phyloP scores from a whole-genome alignment of 225 moss, liverwort and hornwort genomes.

The Ulota crispa region DNA sequence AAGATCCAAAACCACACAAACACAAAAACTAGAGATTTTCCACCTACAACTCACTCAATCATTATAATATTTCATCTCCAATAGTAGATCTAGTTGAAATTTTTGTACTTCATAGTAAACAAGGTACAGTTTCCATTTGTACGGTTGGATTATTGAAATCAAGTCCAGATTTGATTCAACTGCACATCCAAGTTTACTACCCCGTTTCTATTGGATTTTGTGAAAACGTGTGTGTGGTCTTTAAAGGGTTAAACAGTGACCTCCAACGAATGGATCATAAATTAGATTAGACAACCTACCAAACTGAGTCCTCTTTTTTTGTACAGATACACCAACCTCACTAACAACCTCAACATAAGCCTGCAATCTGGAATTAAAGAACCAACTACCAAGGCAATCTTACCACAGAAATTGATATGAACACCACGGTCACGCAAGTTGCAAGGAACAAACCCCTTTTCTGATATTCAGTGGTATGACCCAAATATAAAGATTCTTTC shows the following conservation, averaged over 20 bases:
- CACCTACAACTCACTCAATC: too few relatives aligned
- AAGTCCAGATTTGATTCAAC: too few relatives aligned
- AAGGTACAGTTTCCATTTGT: too few relatives aligned
- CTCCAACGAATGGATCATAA: neutral
- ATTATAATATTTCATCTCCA: too few relatives aligned
- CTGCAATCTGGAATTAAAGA: neutral
- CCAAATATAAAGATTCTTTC: constrained; percentile 18
- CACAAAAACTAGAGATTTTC: too few relatives aligned
- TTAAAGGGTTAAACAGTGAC: neutral
- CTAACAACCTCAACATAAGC: neutral
- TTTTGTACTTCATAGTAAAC: too few relatives aligned
- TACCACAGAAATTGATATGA: neutral
- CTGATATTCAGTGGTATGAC: neutral
- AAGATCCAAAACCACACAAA: too few relatives aligned
- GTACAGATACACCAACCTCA: neutral
- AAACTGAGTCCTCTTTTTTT: neutral
- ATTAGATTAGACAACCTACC: neutral
- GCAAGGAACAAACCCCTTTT: neutral
- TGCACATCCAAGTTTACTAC: too few relatives aligned
- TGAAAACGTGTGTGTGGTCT: too few relatives aligned
- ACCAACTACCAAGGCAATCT: neutral
- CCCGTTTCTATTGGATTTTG: too few relatives aligned
- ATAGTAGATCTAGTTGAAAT: too few relatives aligned
- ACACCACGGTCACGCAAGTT: neutral
- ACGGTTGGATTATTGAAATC: too few relatives aligned